Base-by-base conservation (phyloP, 768 basidiomycete species). In the Auricularia auricula-judae region DNA sequence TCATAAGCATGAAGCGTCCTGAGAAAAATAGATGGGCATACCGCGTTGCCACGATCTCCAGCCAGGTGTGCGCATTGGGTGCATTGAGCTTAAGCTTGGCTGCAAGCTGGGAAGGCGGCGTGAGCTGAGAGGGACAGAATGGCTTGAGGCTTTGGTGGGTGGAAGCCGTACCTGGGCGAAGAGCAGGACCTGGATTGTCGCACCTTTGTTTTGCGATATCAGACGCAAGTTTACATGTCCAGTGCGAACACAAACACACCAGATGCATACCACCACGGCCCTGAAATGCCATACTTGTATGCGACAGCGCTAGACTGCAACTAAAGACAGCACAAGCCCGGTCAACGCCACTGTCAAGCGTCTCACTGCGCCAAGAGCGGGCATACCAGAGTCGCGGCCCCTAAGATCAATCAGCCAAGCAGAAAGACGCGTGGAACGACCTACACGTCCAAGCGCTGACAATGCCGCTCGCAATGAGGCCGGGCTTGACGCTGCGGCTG, bases 21-120 rank as follows among this genome's bases (percentile, higher is more conserved):
- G 29, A 29, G 29, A 29, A 29, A 29, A 29, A 29, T 29, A 29
- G 29, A 29, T 29, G 29, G 29, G 33, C 62, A 18, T 43, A 63
- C 42, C 90, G 81, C 1, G 77, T 80, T 2, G 81, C 84, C 63
- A 95, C 84, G 68, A 97, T 93, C 72, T 97, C 92, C 21, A 94
- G 81, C 85, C 87, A 97, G 18, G 91, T 95, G 64, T 91, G 88
- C 0, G 88, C 87, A 66, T 87, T 86, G 0, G 94, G 92, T 1
- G 95, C 94, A 66, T 97, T 91, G 23, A 91, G 76, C 74, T 98
- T 97, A 65, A 96, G 82, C 71, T 96, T 97, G 18, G 92, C 90
- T 0, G 94, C 91, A 56, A 95, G 80, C 84, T 91, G 74, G 21
- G 35, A 3, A 3, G 54, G 29, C 16, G 23, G 29, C 29, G 29